These are phyloP conservation scores for Leccinum rimulosum DNA, from an alignment of 768 basidiomycete genomes.

Conservation along the genomic window DNA sequence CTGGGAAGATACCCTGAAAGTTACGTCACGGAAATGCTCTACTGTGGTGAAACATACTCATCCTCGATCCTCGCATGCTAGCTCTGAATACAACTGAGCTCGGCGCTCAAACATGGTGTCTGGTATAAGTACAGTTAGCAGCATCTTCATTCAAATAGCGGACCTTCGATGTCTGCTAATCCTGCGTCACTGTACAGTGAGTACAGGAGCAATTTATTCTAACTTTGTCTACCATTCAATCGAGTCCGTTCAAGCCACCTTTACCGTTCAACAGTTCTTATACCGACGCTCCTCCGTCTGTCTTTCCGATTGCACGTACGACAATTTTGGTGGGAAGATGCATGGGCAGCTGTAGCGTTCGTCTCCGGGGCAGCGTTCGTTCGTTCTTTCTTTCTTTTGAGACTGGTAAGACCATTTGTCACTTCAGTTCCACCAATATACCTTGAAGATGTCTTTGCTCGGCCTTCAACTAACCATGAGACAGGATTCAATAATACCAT, in stretches of 20 bases:
- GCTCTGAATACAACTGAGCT: too few species aligned
- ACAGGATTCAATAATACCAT: background rate
- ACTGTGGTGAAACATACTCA: too few species aligned
- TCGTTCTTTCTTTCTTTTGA: background rate
- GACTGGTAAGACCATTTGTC: background rate
- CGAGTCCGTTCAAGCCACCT: slow-evolving; percentile 1
- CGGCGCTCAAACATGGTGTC: too few species aligned
- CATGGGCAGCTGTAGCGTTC: background rate
- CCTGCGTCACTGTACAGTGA: background rate
- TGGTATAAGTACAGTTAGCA: too few species aligned
- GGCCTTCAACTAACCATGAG: background rate
- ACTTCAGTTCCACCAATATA: background rate
- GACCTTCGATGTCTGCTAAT: background rate
- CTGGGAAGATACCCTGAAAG: too few species aligned
- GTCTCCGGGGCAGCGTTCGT: background rate
- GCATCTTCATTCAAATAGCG: too few species aligned
- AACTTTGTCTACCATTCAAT: background rate
- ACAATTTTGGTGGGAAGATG: slow-evolving; percentile 22
- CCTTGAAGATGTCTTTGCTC: background rate
- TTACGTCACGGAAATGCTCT: too few species aligned
- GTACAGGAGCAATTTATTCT: background rate
- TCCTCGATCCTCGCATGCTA: too few species aligned
- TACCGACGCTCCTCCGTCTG: slow-evolving; percentile 16
- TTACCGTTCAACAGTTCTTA: background rate
- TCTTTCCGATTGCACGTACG: slow-evolving; percentile 11